These are phyloP conservation scores for Amanita pallidorosea DNA, from an alignment of 768 basidiomycete species.

Conservation along the genomic window DNA sequence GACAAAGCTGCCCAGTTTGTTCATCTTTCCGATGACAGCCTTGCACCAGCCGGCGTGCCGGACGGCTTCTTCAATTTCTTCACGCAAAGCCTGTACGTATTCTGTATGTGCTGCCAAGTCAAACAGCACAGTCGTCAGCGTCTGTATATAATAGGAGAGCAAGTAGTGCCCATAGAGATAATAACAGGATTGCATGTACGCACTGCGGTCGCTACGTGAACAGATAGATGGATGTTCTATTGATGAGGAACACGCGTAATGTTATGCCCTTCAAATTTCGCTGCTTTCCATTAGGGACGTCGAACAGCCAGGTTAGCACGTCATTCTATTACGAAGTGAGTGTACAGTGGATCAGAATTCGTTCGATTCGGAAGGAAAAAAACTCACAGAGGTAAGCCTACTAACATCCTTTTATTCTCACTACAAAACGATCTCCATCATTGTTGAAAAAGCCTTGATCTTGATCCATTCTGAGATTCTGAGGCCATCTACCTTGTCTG, in stretches of 20 bases:
- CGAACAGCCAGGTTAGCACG: slow-evolving; percentile 36
- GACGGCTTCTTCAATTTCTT: slow-evolving; percentile 30
- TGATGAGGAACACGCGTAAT: slow-evolving; percentile 23
- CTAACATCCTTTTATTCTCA: too few relatives aligned
- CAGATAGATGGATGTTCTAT: slow-evolving; percentile 26
- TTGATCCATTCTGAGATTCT: too few relatives aligned
- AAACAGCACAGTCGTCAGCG: slow-evolving; percentile 24
- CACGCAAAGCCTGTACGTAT: slow-evolving; percentile 22
- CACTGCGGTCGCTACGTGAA: slow-evolving; percentile 32
- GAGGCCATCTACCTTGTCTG: too few relatives aligned
- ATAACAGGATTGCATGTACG: not conserved
- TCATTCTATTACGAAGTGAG: slow-evolving; percentile 25
- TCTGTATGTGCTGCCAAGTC: slow-evolving; percentile 24
- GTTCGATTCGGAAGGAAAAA: too few relatives aligned
- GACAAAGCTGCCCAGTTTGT: slow-evolving; percentile 35
- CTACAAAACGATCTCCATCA: too few relatives aligned
- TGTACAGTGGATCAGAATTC: too few relatives aligned
- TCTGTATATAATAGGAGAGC: slow-evolving; percentile 12
- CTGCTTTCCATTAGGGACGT: slow-evolving; percentile 18
- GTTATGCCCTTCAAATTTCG: slow-evolving; percentile 19
- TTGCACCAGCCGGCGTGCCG: slow-evolving; percentile 26
- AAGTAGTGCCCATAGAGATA: too few relatives aligned
- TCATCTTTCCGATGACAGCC: slow-evolving; percentile 23
- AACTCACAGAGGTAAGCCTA: too few relatives aligned
- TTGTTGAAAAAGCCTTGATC: too few relatives aligned